Evolutionary conservation across 2,329 filamentous ascomycete genomes (phyloP).

Genomic region (Penicillium sp.): DNA sequence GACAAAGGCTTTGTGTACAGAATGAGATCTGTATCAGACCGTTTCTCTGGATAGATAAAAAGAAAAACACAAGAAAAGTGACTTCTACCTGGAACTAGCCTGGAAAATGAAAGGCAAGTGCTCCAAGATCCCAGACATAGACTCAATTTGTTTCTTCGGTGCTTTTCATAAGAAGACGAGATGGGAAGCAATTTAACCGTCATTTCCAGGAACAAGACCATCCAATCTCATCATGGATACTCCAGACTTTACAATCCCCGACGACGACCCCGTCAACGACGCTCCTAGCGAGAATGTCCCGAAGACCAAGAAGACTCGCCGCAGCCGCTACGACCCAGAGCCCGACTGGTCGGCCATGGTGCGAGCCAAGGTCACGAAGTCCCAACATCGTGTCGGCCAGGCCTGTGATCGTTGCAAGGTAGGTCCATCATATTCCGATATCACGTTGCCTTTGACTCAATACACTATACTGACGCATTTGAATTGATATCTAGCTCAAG

Average conservation of each 20-base stretch:
- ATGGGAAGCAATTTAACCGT: neutral
- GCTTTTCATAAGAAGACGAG: conserved; percentile 4
- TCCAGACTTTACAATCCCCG: neutral
- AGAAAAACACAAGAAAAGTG: neutral
- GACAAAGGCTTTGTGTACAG: conserved; percentile 5
- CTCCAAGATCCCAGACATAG: neutral
- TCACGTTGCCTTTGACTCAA: too few species aligned
- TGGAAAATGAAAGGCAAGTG: conserved; percentile 3
- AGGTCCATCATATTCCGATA: conserved; percentile 1
- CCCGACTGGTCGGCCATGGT: conserved; percentile 26
- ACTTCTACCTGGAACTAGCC: neutral
- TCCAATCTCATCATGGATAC: neutral
- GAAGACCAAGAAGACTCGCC: conserved; percentile 19
- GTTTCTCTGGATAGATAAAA: neutral
- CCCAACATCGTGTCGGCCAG: conserved; percentile 19
- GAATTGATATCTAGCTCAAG: conserved; percentile 13
- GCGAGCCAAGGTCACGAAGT: conserved; percentile 16
- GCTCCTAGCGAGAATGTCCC: conserved; percentile 28
- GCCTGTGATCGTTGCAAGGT: conserved; percentile 36
- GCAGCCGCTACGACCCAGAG: conserved; percentile 23
- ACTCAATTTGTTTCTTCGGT: conserved; percentile 1
- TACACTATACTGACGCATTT: neutral
- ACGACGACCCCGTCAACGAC: conserved; percentile 27
- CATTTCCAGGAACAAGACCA: neutral
- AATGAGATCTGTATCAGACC: neutral